Base-by-base conservation (phyloP, 2,329 filamentous ascomycete genomes). In the Exophiala xenobiotica region DNA sequence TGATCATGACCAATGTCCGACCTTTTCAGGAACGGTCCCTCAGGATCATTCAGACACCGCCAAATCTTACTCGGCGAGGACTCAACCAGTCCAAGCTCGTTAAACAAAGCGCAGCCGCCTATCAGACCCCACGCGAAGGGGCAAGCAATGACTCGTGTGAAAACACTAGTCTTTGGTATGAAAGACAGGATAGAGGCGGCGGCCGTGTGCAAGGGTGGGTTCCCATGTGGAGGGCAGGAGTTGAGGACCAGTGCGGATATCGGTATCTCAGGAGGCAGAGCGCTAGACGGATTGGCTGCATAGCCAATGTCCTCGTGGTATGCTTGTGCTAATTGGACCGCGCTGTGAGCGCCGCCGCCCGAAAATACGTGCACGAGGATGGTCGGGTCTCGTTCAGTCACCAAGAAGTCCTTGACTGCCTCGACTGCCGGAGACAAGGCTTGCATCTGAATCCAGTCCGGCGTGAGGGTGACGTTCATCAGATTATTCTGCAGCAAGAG, bases 321-420 rank as follows among this genome's bases (percentile, higher is more conserved):
- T 16, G 65, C 59, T 23, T 63, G 53, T 49, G 71, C 71, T 16
- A 77, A 58, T 33, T 68, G 65, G 26, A 64, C 63, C n/a, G 75
- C 68, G 26, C 70, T 70, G 43, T 69, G 67, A 19, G 71, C 66
- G 45, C 78, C 78, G 44, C 77, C 78, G 56, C 80, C 79, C 31
- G 77, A 80, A 60, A 80, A 79, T 26, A 71, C 51, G 56, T 80
- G 78, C 9, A 77, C 61, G 3, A 79, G 67, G n/a, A 79, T 64
- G 14, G n/a, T 27, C 4, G 48, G 42, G 9, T 24, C n/a, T 3
- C 9, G n/a, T 2, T 20, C 11, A 26, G 26, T 50, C 18, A 18
- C 20, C 22, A 51, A 16, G 18, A 19, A 31, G 9, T 39, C 33
- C 6, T 46, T 20, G n/a, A 51, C 16, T 7, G 48, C 48, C n/a